A percentile compares a stretch with the other conserved stretches of the same genome.
Evolutionary conservation across 1,139 yeast genomes (phyloP).

Genomic region (Suhomyces ambrosiae): DNA sequence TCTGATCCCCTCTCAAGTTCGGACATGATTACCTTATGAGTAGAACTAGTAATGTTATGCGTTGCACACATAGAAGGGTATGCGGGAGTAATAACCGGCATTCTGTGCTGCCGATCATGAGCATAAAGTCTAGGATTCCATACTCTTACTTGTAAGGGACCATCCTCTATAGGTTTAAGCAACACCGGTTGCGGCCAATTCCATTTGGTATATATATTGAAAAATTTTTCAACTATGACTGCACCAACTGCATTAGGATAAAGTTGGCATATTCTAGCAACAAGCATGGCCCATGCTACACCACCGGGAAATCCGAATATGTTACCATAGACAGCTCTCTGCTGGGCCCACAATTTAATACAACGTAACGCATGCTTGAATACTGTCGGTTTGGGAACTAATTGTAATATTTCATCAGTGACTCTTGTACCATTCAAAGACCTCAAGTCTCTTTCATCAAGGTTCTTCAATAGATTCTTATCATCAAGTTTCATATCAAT

Average conservation of each 20-base stretch:
- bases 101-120: constrained; percentile 82
- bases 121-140: constrained; percentile 95
- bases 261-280: constrained; percentile 92
- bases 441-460: constrained; percentile 88
- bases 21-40: constrained; percentile 73
- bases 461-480: constrained; percentile 77
- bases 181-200: constrained; percentile 98
- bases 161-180: constrained; percentile 90
- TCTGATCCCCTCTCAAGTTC: constrained; percentile 78
- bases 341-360: constrained; percentile 94
- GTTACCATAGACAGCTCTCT: constrained; percentile 90
- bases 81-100: constrained; percentile 99
- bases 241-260: constrained; percentile 97
- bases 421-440: constrained; percentile 95
- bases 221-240: constrained; percentile 83
- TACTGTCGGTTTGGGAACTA: constrained; percentile 92
- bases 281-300: constrained; percentile 99
- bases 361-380: constrained; percentile 92
- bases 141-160: constrained; percentile 91
- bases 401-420: constrained; percentile 84
- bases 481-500: constrained; percentile 72
- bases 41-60: constrained; percentile 87
- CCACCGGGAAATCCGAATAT: constrained; percentile 99
- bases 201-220: constrained; percentile 86
- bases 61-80: constrained; percentile 99